phyloP scores from a whole-genome alignment of 345 rosid genomes.

The Populus ilicifolia region DNA sequence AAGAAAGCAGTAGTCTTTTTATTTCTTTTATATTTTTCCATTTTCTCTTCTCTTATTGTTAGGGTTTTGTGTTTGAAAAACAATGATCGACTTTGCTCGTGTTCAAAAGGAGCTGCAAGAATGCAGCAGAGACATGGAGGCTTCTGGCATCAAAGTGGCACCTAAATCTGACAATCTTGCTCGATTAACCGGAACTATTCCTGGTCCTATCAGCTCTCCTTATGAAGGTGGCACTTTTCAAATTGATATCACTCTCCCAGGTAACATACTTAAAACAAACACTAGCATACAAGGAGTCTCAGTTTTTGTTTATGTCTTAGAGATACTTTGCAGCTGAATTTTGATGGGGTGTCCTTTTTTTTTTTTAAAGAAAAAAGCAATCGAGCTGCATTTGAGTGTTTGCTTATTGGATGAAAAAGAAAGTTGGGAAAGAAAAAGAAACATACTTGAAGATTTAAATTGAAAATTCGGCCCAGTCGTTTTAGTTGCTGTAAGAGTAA shows the following conservation, averaged over 20 bases:
- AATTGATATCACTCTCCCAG: conserved; percentile 78
- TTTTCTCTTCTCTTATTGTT: background rate
- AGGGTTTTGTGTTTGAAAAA: background rate
- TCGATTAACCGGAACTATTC: conserved; percentile 71
- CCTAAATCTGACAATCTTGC: conserved; percentile 71
- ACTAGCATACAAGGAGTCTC: background rate
- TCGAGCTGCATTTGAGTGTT: conserved; percentile 3
- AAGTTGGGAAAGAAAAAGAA: background rate
- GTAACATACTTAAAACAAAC: conserved; percentile 21
- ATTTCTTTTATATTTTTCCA: background rate
- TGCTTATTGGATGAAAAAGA: background rate
- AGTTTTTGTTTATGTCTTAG: background rate
- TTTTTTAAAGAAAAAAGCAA: background rate
- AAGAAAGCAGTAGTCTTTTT: background rate
- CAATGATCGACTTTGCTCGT: conserved; percentile 74
- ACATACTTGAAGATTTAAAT: background rate
- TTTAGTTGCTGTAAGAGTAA: background rate
- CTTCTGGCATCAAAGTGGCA: conserved; percentile 70
- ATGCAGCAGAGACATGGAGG: conserved; percentile 63
- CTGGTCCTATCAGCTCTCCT: conserved; percentile 86
- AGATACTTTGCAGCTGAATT: background rate
- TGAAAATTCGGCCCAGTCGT: background rate
- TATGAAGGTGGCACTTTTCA: conserved; percentile 90
- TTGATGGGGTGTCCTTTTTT: background rate
- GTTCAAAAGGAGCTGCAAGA: conserved; percentile 93